Evolutionary conservation across 805 yeast species (phyloP).

Genomic region (Pichia exigua): DNA sequence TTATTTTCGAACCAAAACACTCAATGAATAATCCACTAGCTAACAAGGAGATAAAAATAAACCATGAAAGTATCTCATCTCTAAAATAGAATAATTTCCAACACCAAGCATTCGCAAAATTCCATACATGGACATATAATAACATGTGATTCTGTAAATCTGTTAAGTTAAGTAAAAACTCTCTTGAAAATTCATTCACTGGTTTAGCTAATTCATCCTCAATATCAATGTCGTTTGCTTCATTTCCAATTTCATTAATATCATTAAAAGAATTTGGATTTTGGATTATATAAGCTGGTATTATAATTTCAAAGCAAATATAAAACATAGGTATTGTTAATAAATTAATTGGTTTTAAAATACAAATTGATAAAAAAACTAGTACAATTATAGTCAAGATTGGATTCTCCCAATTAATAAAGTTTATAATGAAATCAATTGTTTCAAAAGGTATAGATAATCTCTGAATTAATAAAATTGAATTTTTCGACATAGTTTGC

Average conservation of each 20-base stretch:
- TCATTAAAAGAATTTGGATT: constrained; percentile 44
- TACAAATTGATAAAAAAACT: constrained; percentile 26
- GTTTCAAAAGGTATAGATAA: constrained; percentile 53
- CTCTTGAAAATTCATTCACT: constrained; percentile 70
- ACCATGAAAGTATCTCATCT: constrained; percentile 51
- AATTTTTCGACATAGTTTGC: constrained; percentile 60
- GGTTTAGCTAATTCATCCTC: constrained; percentile 54
- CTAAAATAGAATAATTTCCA: constrained; percentile 54
- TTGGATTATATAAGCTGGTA: constrained; percentile 54
- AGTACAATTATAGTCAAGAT: constrained; percentile 52
- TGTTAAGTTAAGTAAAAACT: constrained; percentile 68
- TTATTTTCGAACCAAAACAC: constrained; percentile 22
- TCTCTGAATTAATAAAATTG: constrained; percentile 54
- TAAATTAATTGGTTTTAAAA: constrained; percentile 54
- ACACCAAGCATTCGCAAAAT: constrained; percentile 41
- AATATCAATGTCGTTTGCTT: constrained; percentile 37
- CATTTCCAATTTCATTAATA: neutral
- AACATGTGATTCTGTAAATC: constrained; percentile 80
- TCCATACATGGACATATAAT: constrained; percentile 55
- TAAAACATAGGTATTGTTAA: constrained; percentile 47
- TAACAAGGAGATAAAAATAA: constrained; percentile 35
- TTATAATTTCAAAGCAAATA: constrained; percentile 46
- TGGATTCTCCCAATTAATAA: constrained; percentile 61
- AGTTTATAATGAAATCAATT: constrained; percentile 46
- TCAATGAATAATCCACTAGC: constrained; percentile 14